These are phyloP conservation scores for Xylaria flabelliformis DNA, from an alignment of 495 filamentous ascomycete species.

Conservation along the genomic window DNA sequence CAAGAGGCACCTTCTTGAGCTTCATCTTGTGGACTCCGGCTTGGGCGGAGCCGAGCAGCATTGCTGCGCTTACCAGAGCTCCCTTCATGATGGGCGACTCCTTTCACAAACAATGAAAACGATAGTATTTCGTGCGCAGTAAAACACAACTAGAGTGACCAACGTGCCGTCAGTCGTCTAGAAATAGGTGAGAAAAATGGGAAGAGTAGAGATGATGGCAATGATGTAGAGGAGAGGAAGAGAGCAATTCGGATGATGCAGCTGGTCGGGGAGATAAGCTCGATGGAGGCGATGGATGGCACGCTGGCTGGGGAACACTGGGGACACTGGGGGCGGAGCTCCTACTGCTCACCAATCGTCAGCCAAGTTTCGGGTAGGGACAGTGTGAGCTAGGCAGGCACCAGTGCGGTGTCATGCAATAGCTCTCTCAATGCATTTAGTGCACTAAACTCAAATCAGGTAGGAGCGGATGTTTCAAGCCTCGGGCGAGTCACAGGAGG, in stretches of 20 bases:
- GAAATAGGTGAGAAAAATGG: background rate
- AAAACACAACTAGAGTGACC: background rate
- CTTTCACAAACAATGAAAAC: background rate
- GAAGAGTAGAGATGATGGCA: background rate
- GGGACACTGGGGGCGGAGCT: constrained; percentile 24
- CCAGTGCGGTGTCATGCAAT: constrained; percentile 13
- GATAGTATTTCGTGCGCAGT: background rate
- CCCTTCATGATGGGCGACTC: constrained; percentile 76
- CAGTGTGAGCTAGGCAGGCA: constrained; percentile 13
- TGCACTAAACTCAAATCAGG: constrained; percentile 24
- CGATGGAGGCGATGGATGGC: background rate
- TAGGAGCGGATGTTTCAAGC: constrained; percentile 20
- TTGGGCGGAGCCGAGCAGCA: constrained; percentile 82
- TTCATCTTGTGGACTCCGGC: constrained; percentile 92
- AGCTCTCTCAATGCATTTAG: background rate
- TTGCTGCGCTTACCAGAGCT: constrained; percentile 71
- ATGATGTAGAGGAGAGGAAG: constrained; percentile 19
- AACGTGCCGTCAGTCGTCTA: background rate
- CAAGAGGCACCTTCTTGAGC: constrained; percentile 92
- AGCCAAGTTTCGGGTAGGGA: background rate
- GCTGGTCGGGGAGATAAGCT: constrained; percentile 24
- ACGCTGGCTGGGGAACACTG: constrained; percentile 4
- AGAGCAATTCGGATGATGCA: constrained; percentile 8
- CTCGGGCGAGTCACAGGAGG: constrained; percentile 15
- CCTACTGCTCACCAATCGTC: constrained; percentile 14